These are phyloP conservation scores for Blastobotrys niveus DNA, from an alignment of 1,139 yeast species.

Conservation along the genomic window DNA sequence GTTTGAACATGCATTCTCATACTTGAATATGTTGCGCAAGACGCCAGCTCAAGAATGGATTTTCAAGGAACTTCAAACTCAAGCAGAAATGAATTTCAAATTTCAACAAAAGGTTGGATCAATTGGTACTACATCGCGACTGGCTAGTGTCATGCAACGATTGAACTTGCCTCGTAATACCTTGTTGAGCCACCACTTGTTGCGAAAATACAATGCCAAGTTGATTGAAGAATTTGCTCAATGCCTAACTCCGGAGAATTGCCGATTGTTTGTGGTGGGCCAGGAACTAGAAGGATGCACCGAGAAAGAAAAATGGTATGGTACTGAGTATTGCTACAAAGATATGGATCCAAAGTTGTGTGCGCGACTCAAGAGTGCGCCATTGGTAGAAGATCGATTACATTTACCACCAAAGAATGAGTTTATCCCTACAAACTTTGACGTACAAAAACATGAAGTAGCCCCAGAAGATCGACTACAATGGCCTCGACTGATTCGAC, in stretches of 20 bases:
- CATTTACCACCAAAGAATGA: constrained; percentile 66
- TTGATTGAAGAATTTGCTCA: constrained; percentile 48
- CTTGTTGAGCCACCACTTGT: constrained; percentile 53
- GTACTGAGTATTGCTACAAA: constrained; percentile 63
- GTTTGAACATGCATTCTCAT: constrained; percentile 58
- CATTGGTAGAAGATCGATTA: constrained; percentile 41
- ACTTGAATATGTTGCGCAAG: constrained; percentile 51
- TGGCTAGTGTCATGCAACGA: constrained; percentile 47
- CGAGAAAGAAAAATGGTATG: constrained; percentile 76
- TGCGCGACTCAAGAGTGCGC: constrained; percentile 33
- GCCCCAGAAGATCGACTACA: constrained; percentile 33
- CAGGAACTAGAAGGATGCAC: constrained; percentile 36
- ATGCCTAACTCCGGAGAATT: constrained; percentile 52
- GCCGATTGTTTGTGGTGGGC: constrained; percentile 51
- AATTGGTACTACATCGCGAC: constrained; percentile 50
- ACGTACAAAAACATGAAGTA: constrained; percentile 45
- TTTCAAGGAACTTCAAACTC: constrained; percentile 44
- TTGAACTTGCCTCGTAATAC: constrained; percentile 56
- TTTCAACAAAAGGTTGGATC: constrained; percentile 64
- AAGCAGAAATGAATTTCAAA: constrained; percentile 49
- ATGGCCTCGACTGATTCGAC: constrained; percentile 46
- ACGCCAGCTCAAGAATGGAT: constrained; percentile 58
- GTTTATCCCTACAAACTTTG: constrained; percentile 75
- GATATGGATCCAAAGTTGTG: constrained; percentile 42
- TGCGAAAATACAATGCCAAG: constrained; percentile 54